These are phyloP conservation scores for Vinca minor DNA, from an alignment of 257 asterid genomes.

Conservation along the genomic window DNA sequence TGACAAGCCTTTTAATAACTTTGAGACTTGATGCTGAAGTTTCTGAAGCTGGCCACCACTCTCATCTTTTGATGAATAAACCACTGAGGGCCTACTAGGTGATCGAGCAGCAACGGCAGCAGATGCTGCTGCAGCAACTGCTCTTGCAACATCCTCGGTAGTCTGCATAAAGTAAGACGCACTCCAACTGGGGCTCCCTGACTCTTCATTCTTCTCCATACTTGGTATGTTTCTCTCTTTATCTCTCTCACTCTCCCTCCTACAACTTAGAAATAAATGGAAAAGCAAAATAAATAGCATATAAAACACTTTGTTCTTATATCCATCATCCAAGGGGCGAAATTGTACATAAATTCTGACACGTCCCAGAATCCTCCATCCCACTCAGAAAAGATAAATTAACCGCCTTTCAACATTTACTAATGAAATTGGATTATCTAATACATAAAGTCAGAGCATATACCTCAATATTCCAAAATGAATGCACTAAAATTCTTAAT, in stretches of 20 bases:
- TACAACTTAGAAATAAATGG: too few species aligned
- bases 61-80: slow-evolving; percentile 81
- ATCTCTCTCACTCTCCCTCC: slow-evolving; percentile 20
- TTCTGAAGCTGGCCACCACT: slow-evolving; percentile 66
- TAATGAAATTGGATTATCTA: not conserved
- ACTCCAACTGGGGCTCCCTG: slow-evolving; percentile 84
- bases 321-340: not conserved
- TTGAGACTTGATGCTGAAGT: slow-evolving; percentile 81
- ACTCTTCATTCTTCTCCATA: slow-evolving; percentile 77
- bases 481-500: not conserved
- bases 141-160: slow-evolving; percentile 92
- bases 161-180: slow-evolving; percentile 78
- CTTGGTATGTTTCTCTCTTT: slow-evolving; percentile 15
- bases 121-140: slow-evolving; percentile 96
- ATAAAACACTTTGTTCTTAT: not conserved
- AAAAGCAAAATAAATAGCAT: slow-evolving; percentile 1
- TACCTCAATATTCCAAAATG: not conserved
- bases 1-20: slow-evolving; percentile 74
- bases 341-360: too few species aligned
- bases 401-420: not conserved
- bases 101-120: slow-evolving; percentile 79
- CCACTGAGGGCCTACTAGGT: slow-evolving; percentile 86
- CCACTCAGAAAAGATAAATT: not conserved
- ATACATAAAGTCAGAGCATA: not conserved
- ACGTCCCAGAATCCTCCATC: not conserved